Base-by-base conservation (phyloP, 176 grass and related monocot species). In the Carex kokanica region DNA sequence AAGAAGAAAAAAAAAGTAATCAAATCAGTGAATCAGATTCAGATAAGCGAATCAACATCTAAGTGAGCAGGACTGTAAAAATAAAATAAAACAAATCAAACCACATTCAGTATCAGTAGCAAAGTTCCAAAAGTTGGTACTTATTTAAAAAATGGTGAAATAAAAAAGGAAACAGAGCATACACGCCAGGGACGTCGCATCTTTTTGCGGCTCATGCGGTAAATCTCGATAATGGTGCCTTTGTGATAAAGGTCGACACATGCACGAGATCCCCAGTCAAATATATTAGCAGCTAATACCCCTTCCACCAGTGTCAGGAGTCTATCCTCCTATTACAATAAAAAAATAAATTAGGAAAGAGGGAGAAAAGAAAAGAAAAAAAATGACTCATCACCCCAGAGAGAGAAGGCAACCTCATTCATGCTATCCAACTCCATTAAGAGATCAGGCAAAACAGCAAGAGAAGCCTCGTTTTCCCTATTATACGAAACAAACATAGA, bases 131-230 rank as follows among this genome's bases (percentile, higher is more conserved):
- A 73, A 4, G 8, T 73, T 24, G 43, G n/a, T 14, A 6, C n/a
- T 73, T 47, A n/a, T 40, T 45, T 24, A 17, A 70, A 43, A 41
- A 17, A 70, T 43, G 32, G 66, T 43, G 7, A 40, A 70, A 27
- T 64, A 14, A 24, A 78, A 54, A 60, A 59, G 81, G 2, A 60
- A 62, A 21, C 29, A 86, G 66, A 73, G 89, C 74, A 90, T 98
- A 69, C 96, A 90, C 89, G 86, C 96, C 96, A 98, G 66, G 96
- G 96, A 66, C 96, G 96, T 81, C 85, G 87, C 96, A 98, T 98
- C 89, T 98, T 98, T 78, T 98, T 98, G 85, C 96, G 96, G 81
- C 96, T 98, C 96, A 98, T 98, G 79, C 93, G 86, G 84, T 98
- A 98, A 84, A 98, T 98, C 84, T 98, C 96, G 75, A 95, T 95